Base-by-base conservation (phyloP, 108 stramenopile genomes). In the Conticribra guillardii region DNA sequence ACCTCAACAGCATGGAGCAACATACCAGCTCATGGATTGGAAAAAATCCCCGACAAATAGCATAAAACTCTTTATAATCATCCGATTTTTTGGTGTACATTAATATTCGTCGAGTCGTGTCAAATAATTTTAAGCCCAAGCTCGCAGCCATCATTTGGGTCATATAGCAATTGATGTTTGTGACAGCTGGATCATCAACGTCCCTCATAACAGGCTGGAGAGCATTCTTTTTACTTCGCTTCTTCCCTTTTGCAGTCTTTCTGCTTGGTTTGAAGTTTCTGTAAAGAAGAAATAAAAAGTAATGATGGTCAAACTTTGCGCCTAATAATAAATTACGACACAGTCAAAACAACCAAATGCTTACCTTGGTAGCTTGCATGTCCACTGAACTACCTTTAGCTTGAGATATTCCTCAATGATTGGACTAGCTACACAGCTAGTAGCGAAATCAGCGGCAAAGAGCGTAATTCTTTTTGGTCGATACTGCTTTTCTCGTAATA, bases 11-110 rank as follows among this genome's bases (percentile, higher is more conserved):
- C n/a, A n/a, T n/a, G n/a, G n/a, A n/a, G n/a, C n/a, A n/a, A n/a
- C n/a, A n/a, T n/a, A n/a, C n/a, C n/a, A n/a, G n/a, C n/a, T 98
- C 97, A 51, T 96, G 96, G 55, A 98, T 87, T 19, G 97, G 97
- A 68, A 96, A 98, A 7, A 91, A 50, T 0, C 97, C 97, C 37
- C 97, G 91, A 59, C 77, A 86, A 47, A 96, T 48, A 21, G 95
- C 92, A 63, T 89, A 96, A 33, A 91, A 88, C 8, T 61, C 55
- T 67, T 93, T 91, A 60, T 86, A 60, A 5, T 62, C 74, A 64
- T 92, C 69, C 2, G 67, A n/a, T 16, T 69, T 48, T 63, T 93
- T 96, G 32, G 92, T 91, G 80, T 93, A 96, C 88, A 96, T 87
- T 34, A 92, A 65, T 19, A 93, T 85, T n/a, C 94, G 78, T 47